Conservation (phyloP, 2,329 filamentous ascomycete species). For the Sarocladium oryzae region DNA sequence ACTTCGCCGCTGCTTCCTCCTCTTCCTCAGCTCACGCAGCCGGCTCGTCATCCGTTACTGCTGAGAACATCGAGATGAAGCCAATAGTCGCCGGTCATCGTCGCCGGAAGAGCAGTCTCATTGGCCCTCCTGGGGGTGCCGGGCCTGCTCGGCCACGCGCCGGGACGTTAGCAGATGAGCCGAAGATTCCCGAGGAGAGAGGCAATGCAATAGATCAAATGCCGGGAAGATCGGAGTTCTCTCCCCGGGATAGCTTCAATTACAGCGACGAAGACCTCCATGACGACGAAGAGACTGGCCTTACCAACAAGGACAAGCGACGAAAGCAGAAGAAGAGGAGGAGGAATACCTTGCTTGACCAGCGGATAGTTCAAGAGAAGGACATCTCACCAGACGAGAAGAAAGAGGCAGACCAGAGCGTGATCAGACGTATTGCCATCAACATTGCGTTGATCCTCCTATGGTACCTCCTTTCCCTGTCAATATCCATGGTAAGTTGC, state of each 20-base stretch:
- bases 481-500: slow-evolving; percentile 74
- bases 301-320: slow-evolving; percentile 67
- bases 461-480: slow-evolving; percentile 89
- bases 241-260: slow-evolving; percentile 38
- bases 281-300: slow-evolving; percentile 84
- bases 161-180: slow-evolving; percentile 29
- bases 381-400: slow-evolving; percentile 64
- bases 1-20: slow-evolving; percentile 10
- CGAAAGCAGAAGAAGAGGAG: slow-evolving; percentile 60
- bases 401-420: slow-evolving; percentile 66
- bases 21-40: slow-evolving; percentile 13
- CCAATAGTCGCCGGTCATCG: slow-evolving; percentile 43
- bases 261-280: slow-evolving; percentile 67
- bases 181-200: slow-evolving; percentile 41
- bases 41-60: background rate
- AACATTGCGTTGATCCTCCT: slow-evolving; percentile 77
- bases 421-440: slow-evolving; percentile 61
- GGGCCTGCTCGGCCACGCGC: slow-evolving; percentile 9
- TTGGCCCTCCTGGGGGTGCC: slow-evolving; percentile 15
- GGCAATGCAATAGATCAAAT: slow-evolving; percentile 19
- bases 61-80: slow-evolving; percentile 50
- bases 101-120: slow-evolving; percentile 46
- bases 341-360: slow-evolving; percentile 62
- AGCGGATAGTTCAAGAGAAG: slow-evolving; percentile 56
- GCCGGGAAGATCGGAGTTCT: slow-evolving; percentile 21